Evolutionary conservation across 1,139 yeast species (phyloP).

Genomic region (Pichia sp.): DNA sequence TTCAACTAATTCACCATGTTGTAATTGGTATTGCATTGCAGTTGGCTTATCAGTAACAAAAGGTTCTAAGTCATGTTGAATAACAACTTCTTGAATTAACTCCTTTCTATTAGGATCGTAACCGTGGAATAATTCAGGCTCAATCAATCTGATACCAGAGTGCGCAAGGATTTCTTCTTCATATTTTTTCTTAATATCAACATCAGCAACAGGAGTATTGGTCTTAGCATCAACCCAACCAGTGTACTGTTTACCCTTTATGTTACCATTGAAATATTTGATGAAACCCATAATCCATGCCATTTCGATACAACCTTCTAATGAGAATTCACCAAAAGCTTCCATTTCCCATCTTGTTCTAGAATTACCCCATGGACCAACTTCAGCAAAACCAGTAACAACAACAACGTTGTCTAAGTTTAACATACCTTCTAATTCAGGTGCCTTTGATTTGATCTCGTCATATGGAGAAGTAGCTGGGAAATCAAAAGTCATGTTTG

Average conservation of each 20-base stretch:
- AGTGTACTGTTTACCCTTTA: slow-evolving; percentile 81
- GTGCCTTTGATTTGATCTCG: slow-evolving; percentile 61
- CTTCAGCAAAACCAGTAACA: slow-evolving; percentile 96
- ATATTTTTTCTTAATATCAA: slow-evolving; percentile 84
- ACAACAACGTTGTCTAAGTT: slow-evolving; percentile 89
- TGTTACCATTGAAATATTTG: slow-evolving; percentile 79
- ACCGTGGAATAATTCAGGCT: slow-evolving; percentile 89
- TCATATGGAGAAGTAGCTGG: slow-evolving; percentile 76
- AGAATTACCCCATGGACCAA: slow-evolving; percentile 99
- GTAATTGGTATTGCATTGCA: slow-evolving; percentile 87
- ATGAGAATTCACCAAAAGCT: slow-evolving; percentile 88
- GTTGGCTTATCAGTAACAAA: slow-evolving; percentile 93
- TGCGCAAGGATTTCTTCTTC: slow-evolving; percentile 85
- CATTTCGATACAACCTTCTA: slow-evolving; percentile 98
- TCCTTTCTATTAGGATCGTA: slow-evolving; percentile 93
- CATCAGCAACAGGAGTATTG: slow-evolving; percentile 86
- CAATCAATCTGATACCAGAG: slow-evolving; percentile 93
- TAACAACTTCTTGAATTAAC: slow-evolving; percentile 87
- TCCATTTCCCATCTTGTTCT: slow-evolving; percentile 99
- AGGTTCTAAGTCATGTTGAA: slow-evolving; percentile 93
- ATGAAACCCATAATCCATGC: slow-evolving; percentile 99
- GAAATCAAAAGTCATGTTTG: slow-evolving; percentile 91
- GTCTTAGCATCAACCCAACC: slow-evolving; percentile 98
- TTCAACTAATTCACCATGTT: slow-evolving; percentile 93
- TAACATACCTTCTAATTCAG: slow-evolving; percentile 81